These are phyloP conservation scores for Pseudozyma pruni DNA, from an alignment of 1,284 basidiomycete genomes.

Conservation along the genomic window DNA sequence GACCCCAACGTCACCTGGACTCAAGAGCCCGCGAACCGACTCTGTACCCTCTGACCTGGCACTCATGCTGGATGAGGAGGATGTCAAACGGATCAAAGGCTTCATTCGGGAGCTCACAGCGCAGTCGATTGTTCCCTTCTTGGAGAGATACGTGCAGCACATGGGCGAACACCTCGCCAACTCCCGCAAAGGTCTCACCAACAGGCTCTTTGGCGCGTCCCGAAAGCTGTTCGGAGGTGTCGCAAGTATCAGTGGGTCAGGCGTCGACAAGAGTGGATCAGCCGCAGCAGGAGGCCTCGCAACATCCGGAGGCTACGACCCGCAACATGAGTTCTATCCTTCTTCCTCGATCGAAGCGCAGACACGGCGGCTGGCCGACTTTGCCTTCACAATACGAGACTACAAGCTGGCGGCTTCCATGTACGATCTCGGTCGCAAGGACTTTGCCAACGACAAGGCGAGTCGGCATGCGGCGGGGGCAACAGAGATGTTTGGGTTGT, in stretches of 20 bases:
- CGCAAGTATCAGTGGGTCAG: slow-evolving; percentile 41
- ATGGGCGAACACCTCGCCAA: slow-evolving; percentile 93
- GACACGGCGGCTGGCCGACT: slow-evolving; percentile 83
- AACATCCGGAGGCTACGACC: slow-evolving; percentile 30
- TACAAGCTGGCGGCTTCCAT: slow-evolving; percentile 83
- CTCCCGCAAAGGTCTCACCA: slow-evolving; percentile 85
- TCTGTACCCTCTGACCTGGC: slow-evolving; percentile 1
- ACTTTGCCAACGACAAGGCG: slow-evolving; percentile 64
- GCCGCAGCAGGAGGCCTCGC: slow-evolving; percentile 53
- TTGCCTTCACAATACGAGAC: slow-evolving; percentile 91
- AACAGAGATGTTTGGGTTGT: slow-evolving; percentile 63
- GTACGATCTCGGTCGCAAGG: slow-evolving; percentile 81
- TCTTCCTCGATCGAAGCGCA: slow-evolving; percentile 70
- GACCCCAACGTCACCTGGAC: slow-evolving; percentile 8
- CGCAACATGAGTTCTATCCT: slow-evolving; percentile 67
- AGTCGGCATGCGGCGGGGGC: slow-evolving; percentile 56
- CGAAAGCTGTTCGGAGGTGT: slow-evolving; percentile 70
- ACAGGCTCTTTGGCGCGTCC: slow-evolving; percentile 74
- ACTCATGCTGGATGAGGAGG: slow-evolving; percentile 74
- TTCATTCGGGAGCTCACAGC: slow-evolving; percentile 90
- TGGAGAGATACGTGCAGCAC: slow-evolving; percentile 91
- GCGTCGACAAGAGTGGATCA: slow-evolving; percentile 48
- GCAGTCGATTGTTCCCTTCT: slow-evolving; percentile 92
- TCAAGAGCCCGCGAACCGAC: background rate
- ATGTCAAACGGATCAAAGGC: slow-evolving; percentile 81